Percentiles rank a stretch among this genome's conserved stretches.
Evolutionary conservation across 2,329 filamentous ascomycete genomes (phyloP).

Genomic region (Pochonia chlamydosporia): DNA sequence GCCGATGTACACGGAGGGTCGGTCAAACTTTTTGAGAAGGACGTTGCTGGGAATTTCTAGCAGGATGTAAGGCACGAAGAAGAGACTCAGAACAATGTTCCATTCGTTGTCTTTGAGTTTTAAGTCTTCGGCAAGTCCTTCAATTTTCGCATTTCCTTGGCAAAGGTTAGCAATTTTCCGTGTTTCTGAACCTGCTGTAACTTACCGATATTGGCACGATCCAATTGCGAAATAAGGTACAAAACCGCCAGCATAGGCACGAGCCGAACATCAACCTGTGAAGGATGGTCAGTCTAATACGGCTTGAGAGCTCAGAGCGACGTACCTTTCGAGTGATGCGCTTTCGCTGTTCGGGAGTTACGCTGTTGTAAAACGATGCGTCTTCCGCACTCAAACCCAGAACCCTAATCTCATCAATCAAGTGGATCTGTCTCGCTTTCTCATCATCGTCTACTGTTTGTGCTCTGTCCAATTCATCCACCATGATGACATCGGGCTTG

Average conservation of each 20-base stretch:
- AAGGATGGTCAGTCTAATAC: not conserved
- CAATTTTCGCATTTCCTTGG: constrained; percentile 43
- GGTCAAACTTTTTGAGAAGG: constrained; percentile 52
- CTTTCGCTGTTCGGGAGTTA: constrained; percentile 16
- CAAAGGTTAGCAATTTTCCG: not conserved
- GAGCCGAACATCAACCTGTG: constrained; percentile 16
- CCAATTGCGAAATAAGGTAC: constrained; percentile 51
- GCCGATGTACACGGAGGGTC: constrained; percentile 59
- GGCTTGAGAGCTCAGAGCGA: no score
- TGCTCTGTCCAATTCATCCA: not conserved
- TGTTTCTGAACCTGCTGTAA: no score
- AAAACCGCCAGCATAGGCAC: constrained; percentile 49
- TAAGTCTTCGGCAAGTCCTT: constrained; percentile 24
- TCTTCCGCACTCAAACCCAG: constrained; percentile 22
- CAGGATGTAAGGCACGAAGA: constrained; percentile 56
- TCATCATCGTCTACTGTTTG: not conserved
- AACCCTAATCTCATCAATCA: constrained; percentile 23
- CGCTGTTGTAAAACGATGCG: constrained; percentile 21
- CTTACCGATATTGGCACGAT: constrained; percentile 41
- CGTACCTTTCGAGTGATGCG: constrained; percentile 8
- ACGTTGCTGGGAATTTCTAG: constrained; percentile 60
- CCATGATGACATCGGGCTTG: not conserved
- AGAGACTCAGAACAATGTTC: constrained; percentile 46
- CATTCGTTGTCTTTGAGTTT: constrained; percentile 52
- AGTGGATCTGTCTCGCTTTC: constrained; percentile 10